Evolutionary conservation across 2,329 filamentous ascomycete genomes (phyloP).

Genomic region (Fusarium albidum): DNA sequence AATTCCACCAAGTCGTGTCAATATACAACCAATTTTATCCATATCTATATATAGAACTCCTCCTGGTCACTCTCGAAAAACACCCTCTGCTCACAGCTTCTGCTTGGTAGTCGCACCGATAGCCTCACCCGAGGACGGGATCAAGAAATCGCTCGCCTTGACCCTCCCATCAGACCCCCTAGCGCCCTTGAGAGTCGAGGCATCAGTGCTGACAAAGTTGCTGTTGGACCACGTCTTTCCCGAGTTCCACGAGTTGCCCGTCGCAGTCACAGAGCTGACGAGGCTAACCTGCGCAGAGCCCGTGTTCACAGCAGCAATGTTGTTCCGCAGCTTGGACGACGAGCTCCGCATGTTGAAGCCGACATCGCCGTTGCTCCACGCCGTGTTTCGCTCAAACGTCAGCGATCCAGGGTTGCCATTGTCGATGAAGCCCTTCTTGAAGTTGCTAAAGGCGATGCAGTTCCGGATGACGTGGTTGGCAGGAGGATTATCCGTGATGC

Average conservation of each 20-base stretch:
- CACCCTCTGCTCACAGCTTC: conserved; percentile 8
- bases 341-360: conserved; percentile 36
- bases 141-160: conserved; percentile 50
- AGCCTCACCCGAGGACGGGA: conserved; percentile 44
- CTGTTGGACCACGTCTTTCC: conserved; percentile 48
- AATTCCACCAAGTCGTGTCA: no score
- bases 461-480: conserved; percentile 55
- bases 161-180: conserved; percentile 51
- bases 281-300: conserved; percentile 18
- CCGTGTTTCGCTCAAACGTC: conserved; percentile 52
- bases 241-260: conserved; percentile 54
- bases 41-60: no score
- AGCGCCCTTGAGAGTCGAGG: conserved; percentile 46
- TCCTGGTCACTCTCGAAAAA: no score
- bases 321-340: conserved; percentile 46
- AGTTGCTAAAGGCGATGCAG: conserved; percentile 54
- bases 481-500: conserved; percentile 46
- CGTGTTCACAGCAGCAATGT: conserved; percentile 46
- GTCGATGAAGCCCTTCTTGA: conserved; percentile 55
- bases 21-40: no score
- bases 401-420: conserved; percentile 54
- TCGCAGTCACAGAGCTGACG: conserved; percentile 30
- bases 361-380: conserved; percentile 53
- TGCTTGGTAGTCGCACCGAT: conserved; percentile 36
- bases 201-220: conserved; percentile 49